Evolutionary conservation across 169 alveolate genomes (phyloP), one percentile per base, ranked within the genome.

Genomic region (Plasmodium blacklocki): DNA sequence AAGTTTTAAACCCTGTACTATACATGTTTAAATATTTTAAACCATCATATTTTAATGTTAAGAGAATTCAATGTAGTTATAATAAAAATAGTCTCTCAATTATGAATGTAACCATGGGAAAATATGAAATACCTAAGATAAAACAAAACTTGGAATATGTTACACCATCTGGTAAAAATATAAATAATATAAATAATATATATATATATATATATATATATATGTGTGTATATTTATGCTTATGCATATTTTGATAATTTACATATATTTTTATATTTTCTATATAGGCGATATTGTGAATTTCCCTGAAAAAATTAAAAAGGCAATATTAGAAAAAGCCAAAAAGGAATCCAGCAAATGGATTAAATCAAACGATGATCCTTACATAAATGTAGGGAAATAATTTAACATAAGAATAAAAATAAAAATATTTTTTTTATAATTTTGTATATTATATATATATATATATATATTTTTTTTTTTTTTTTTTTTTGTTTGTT

Each of bases 21-120:
- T 86, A 86, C 58, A 86, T 86, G 92, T 86, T 71, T 19, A 86
- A 86, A 72, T 86, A 86, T 86, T 86, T 86, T 58, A 86, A 73
- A 52, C 92, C 92, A 21, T 86, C 92, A 5, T 72, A 86, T 67
- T 86, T 71, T 54, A 86, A 86, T 58, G 73, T 72, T 59, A 86
- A 86, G 56, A 86, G 39, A 62, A 86, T 86, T 60, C 58, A 63
- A n/a, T 86, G 92, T 67, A 86, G 88, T 72, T 86, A 86, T 66
- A 70, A 58, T 73, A 86, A 74, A 54, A 86, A 86, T 66, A 86
- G 92, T 50, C 52, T 86, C 49, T 86, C 92, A 19, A 86, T 86
- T 59, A 72, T 86, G 75, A 86, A 86, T 86, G 92, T 87, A 26
- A 62, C 87, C 58, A 86, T 86, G 92, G 74, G 86, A 9, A 78